Evolutionary conservation across 371 early-diverging fungal genomes (phyloP), one percentile per base, ranked within the genome.

Genomic region (Mucor sp.): DNA sequence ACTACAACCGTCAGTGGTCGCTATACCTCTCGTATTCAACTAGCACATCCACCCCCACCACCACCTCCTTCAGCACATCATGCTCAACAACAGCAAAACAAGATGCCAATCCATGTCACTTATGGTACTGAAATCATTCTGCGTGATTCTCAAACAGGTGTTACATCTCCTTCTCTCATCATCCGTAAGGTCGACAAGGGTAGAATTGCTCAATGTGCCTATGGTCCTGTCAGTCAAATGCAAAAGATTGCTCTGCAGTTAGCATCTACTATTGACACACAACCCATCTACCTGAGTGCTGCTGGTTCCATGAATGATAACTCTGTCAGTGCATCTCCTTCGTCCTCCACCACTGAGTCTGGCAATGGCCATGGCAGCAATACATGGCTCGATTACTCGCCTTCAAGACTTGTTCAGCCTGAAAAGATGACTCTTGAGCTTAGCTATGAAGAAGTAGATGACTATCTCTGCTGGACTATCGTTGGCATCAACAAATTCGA

Each of bases 401-500:
- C 63, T 72, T 81, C 75, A 47, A 69, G 48, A 69, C 67, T 71
- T 48, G 77, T 74, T 58, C 82, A 70, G 59, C 66, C 70, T 14
- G 79, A 63, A 62, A 71, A 56, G 59, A 77, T 69, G 72, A 67
- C 71, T 9, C 23, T 57, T 23, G 71, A 69, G 25, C 25, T 69
- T 4, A 59, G 61, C 39, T 28, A 74, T 68, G 76, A 78, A 55
- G 79, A 78, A 60, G 81, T 92, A 19, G 91, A 91, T 71, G 94
- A 93, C 68, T 90, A 85, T 69, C 78, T 93, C 47, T 93, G 92
- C 78, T 93, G 94, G 94, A 93, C 94, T 5, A 91, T 92, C 61
- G 93, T 92, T n/a, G 91, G 93, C 60, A 89, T 92, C 64, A 76
- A 79, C 30, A 79, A 78, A 56, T 87, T 87, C 71, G 83, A 87